These are phyloP conservation scores for Acorus calamus DNA, from an alignment of 106 monocot genomes.

Conservation along the genomic window DNA sequence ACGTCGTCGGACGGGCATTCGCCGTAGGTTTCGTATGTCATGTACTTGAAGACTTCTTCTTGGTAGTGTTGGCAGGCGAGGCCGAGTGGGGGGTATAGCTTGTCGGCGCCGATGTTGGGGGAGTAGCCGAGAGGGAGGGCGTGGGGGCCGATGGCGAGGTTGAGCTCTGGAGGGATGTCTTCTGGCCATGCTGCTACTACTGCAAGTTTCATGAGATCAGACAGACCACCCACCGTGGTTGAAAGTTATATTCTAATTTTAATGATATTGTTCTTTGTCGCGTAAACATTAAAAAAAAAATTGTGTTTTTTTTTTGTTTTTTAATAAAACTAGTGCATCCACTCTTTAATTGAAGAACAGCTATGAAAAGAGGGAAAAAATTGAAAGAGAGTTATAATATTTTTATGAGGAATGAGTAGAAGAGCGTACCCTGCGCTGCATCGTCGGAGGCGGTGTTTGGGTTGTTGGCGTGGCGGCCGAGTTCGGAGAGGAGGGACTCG, in stretches of 20 bases:
- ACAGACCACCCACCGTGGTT: no score
- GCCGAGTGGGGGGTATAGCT: constrained; percentile 36
- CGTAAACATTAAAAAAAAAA: no score
- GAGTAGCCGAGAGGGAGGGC: constrained; percentile 24
- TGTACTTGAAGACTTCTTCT: constrained; percentile 40
- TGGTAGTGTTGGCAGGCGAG: constrained; percentile 28
- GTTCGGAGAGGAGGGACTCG: constrained; percentile 19
- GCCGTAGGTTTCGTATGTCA: constrained; percentile 39
- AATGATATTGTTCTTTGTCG: no score
- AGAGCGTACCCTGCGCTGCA: no score
- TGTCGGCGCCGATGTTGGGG: constrained; percentile 26
- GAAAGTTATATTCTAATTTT: no score
- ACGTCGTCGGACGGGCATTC: constrained; percentile 55
- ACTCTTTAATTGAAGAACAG: no score
- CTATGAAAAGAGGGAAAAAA: no score
- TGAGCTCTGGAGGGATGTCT: constrained; percentile 32
- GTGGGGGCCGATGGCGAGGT: constrained; percentile 39
- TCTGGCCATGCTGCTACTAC: constrained; percentile 14
- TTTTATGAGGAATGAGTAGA: no score
- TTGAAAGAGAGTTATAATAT: no score
- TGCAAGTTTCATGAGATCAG: no score
- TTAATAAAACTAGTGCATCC: no score
- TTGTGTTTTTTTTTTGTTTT: no score
- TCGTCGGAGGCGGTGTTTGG: background rate
- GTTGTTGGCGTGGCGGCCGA: constrained; percentile 2